These are phyloP conservation scores for Filobasidium wieringae DNA, from an alignment of 768 basidiomycete genomes.

Conservation along the genomic window DNA sequence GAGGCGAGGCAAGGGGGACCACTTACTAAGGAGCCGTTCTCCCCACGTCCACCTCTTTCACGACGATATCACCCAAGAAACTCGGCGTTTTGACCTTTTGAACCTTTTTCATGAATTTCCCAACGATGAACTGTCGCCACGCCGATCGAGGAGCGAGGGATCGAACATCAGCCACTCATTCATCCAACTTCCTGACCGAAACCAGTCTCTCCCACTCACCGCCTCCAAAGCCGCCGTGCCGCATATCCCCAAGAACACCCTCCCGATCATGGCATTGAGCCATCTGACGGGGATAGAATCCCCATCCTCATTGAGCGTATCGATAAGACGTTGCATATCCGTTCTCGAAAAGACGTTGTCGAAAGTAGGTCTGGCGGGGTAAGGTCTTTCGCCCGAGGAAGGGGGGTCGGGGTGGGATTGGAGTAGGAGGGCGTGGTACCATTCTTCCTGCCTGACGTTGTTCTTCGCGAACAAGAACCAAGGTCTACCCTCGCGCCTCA, in stretches of 20 bases:
- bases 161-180: constrained; percentile 1
- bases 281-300: constrained; percentile 96
- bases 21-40: constrained; percentile 52
- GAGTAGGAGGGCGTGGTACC: constrained; percentile 48
- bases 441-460: constrained; percentile 84
- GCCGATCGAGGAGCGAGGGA: not conserved
- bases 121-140: constrained; percentile 54
- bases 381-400: constrained; percentile 49
- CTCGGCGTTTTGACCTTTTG: constrained; percentile 78
- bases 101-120: constrained; percentile 82
- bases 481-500: constrained; percentile 46
- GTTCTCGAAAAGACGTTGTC: constrained; percentile 53
- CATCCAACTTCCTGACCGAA: not conserved
- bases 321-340: constrained; percentile 73
- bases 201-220: constrained; percentile 15
- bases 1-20: not conserved
- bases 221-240: constrained; percentile 66
- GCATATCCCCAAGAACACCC: constrained; percentile 85
- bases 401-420: constrained; percentile 42
- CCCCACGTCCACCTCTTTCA: constrained; percentile 82
- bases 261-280: constrained; percentile 87
- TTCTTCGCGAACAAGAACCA: constrained; percentile 91
- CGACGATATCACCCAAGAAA: constrained; percentile 71
- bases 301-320: constrained; percentile 78
- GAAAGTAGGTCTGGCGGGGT: constrained; percentile 50